These are phyloP conservation scores for Lactifluus hygrophoroides DNA, from an alignment of 768 basidiomycete genomes.

Conservation along the genomic window DNA sequence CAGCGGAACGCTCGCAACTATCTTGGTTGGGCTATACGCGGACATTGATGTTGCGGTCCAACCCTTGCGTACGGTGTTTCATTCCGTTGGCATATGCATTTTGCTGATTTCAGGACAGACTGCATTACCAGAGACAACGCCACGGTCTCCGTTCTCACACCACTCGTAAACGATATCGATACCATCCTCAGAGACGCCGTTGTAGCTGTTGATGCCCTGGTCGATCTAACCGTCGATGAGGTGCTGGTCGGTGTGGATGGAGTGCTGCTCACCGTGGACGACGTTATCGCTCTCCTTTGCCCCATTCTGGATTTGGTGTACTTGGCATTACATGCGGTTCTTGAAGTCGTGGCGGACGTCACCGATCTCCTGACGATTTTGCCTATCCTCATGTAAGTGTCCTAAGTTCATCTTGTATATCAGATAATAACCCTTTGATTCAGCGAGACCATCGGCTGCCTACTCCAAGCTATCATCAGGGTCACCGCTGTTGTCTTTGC, in stretches of 20 bases:
- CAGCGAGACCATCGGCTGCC: not conserved
- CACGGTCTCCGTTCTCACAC: slow-evolving; percentile 21
- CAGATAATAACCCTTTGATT: not conserved
- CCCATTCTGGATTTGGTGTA: not conserved
- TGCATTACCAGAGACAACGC: slow-evolving; percentile 23
- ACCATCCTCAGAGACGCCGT: slow-evolving; percentile 22
- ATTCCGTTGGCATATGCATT: not conserved
- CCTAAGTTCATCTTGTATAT: not conserved
- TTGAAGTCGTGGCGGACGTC: not conserved
- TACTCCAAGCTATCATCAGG: not conserved
- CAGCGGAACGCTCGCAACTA: not conserved
- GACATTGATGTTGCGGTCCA: not conserved
- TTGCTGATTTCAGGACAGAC: slow-evolving; percentile 18
- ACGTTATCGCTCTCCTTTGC: slow-evolving; percentile 17
- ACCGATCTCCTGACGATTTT: not conserved
- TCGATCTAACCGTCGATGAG: slow-evolving; percentile 19
- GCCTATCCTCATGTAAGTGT: not conserved
- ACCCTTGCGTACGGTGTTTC: not conserved
- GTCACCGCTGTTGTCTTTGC: not conserved
- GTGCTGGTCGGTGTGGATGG: slow-evolving; percentile 25
- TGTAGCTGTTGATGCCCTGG: slow-evolving; percentile 24
- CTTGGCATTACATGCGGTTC: not conserved
- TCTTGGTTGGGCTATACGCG: not conserved
- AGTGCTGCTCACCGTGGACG: slow-evolving; percentile 23
- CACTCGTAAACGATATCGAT: slow-evolving; percentile 24